Evolutionary conservation across 2,329 filamentous ascomycete genomes (phyloP).

Genomic region (Parastagonospora nodorum): DNA sequence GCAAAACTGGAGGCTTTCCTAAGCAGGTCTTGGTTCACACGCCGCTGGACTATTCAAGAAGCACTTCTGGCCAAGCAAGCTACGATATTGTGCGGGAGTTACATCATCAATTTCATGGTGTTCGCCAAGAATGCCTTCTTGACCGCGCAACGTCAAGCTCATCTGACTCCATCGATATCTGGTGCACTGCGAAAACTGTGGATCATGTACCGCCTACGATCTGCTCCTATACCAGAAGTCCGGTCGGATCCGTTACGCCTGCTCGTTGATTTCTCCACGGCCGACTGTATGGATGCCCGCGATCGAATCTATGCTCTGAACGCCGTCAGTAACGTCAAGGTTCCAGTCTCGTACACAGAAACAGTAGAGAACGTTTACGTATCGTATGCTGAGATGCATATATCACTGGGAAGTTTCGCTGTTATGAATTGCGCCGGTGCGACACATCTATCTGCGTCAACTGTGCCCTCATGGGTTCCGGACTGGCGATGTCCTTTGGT

Average conservation of each 20-base stretch:
- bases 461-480: slow-evolving; percentile 3
- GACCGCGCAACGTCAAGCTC: neutral
- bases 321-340: neutral
- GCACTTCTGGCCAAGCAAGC: slow-evolving; percentile 4
- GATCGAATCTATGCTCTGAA: slow-evolving; percentile 5
- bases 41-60: slow-evolving; percentile 3
- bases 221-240: neutral
- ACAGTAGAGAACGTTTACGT: neutral
- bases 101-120: slow-evolving; percentile 3
- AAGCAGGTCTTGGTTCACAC: neutral
- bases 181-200: neutral
- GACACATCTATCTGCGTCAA: neutral
- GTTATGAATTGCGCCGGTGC: slow-evolving; percentile 3
- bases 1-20: neutral
- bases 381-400: neutral
- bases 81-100: neutral
- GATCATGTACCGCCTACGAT: slow-evolving; percentile 1
- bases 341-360: neutral
- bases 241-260: neutral
- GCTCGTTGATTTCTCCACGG: slow-evolving; percentile 1
- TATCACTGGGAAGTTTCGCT: neutral
- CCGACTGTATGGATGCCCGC: neutral
- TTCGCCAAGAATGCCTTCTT: slow-evolving; percentile 1
- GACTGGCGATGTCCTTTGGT: neutral
- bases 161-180: neutral